Conservation (phyloP, 345 rosid genomes). For the Anacardium occidentale region DNA sequence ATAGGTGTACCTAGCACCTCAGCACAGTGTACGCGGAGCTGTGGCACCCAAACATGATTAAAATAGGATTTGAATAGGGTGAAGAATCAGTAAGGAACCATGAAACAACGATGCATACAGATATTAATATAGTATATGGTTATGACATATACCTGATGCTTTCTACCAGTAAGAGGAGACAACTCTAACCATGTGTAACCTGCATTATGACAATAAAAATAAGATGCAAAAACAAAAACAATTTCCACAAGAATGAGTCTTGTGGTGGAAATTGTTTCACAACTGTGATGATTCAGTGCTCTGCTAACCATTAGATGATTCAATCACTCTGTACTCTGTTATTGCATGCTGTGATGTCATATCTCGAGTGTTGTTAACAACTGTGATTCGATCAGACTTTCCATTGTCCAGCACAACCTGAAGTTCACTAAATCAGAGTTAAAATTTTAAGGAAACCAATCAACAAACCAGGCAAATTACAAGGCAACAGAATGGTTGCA, state of each 20-base stretch:
- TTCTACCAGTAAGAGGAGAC: slow-evolving; percentile 88
- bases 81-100: neutral
- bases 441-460: neutral
- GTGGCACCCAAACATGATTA: slow-evolving; percentile 22
- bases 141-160: slow-evolving; percentile 70
- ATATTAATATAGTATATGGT: slow-evolving; percentile 1
- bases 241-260: neutral
- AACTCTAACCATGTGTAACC: slow-evolving; percentile 92
- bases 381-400: slow-evolving; percentile 84
- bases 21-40: slow-evolving; percentile 98
- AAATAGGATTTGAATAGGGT: slow-evolving; percentile 6
- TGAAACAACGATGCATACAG: neutral
- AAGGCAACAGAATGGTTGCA: neutral
- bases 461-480: neutral
- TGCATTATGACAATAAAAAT: slow-evolving; percentile 32
- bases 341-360: slow-evolving; percentile 71
- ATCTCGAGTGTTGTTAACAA: slow-evolving; percentile 42
- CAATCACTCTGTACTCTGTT: slow-evolving; percentile 75
- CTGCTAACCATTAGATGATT: slow-evolving; percentile 60
- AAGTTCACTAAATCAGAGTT: slow-evolving; percentile 1
- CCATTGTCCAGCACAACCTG: slow-evolving; percentile 86
- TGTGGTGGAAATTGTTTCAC: too few species aligned
- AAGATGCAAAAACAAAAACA: slow-evolving; percentile 7
- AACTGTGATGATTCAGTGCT: neutral
- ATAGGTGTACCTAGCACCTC: slow-evolving; percentile 90